phyloP scores from a whole-genome alignment of 208 protist genomes.

The Acanthamoeba castellanii region DNA sequence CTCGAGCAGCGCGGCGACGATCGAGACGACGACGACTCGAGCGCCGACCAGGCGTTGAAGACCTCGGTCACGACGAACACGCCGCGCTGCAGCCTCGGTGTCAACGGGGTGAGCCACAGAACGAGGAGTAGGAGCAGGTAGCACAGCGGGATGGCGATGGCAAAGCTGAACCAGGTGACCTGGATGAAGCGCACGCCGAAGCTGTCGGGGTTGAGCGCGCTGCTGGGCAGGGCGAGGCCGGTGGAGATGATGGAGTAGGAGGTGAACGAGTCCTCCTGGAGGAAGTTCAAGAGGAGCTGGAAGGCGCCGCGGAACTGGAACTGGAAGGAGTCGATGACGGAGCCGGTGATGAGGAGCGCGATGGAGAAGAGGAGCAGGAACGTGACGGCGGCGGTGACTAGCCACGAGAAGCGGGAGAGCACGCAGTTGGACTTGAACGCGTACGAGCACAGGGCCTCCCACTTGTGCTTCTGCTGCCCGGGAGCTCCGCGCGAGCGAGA shows the following conservation, averaged over 20 bases:
- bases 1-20: constrained; percentile 93
- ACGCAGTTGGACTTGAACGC: constrained; percentile 20
- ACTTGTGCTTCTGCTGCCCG: background rate
- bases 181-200: constrained; percentile 80
- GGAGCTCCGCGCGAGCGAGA: background rate
- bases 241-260: constrained; percentile 77
- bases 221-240: constrained; percentile 69
- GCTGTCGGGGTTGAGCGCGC: constrained; percentile 26
- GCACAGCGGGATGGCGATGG: constrained; percentile 85
- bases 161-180: constrained; percentile 81
- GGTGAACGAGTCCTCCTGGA: constrained; percentile 10
- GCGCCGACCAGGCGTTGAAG: constrained; percentile 93
- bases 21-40: constrained; percentile 93
- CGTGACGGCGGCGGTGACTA: constrained; percentile 1
- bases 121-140: constrained; percentile 84
- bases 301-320: constrained; percentile 79
- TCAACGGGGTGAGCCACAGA: constrained; percentile 88
- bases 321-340: constrained; percentile 75
- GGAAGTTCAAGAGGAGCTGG: constrained; percentile 65
- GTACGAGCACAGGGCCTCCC: constrained; percentile 6
- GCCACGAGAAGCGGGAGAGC: constrained; percentile 1
- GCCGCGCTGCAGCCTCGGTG: constrained; percentile 54
- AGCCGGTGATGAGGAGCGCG: constrained; percentile 66
- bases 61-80: constrained; percentile 86
- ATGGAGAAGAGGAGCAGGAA: constrained; percentile 67